Base-by-base conservation (phyloP, 2,329 filamentous ascomycete species). In the Rasamsonia emersonii region DNA sequence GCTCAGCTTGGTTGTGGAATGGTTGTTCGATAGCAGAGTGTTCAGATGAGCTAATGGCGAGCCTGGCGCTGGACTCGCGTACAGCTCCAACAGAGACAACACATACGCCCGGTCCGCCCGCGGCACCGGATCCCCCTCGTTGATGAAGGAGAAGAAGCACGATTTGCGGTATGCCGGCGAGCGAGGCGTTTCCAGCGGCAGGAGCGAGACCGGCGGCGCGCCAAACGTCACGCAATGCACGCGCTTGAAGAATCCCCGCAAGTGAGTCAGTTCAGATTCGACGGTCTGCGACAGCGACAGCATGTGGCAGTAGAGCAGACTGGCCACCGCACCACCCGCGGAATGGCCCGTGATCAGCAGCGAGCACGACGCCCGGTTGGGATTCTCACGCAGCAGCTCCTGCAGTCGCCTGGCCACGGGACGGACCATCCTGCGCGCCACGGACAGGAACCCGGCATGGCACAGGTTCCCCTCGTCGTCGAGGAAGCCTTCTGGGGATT, bases 211-310 rank as follows among this genome's bases (percentile, higher is more conserved):
- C 0, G 86, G 85, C 1, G 86, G 86, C 1, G 83, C 72, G n/a
- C 86, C 86, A 45, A 93, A 93, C 0, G 81, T 88, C 24, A 93
- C 65, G 58, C 86, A 93, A 56, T 93, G 85, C 3, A 93, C 71
- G 24, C 83, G 70, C 49, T 79, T 81, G 62, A 93, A 91, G 56
- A 69, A 78, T 2, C 68, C 69, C 0, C 80, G 77, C 4, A 93
- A 68, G 18, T 65, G 55, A 38, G 71, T 83, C 25, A 93, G 73
- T 49, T 89, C 81, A 5, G 79, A 85, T 24, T 66, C 55, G 3
- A 79, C 65, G 2, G 56, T 56, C 9, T 54, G 57, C 1, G 68
- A 71, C 4, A 38, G 19, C 35, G n/a, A n/a, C 23, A 89, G 70
- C 79, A 93, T 89, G 56, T 94, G 86, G 20, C 73, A 71, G 57